A percentile compares a stretch with the other conserved stretches of the same genome.
These are phyloP conservation scores for Neonectria faginata DNA, from an alignment of 2,329 filamentous ascomycete genomes.

Conservation along the genomic window DNA sequence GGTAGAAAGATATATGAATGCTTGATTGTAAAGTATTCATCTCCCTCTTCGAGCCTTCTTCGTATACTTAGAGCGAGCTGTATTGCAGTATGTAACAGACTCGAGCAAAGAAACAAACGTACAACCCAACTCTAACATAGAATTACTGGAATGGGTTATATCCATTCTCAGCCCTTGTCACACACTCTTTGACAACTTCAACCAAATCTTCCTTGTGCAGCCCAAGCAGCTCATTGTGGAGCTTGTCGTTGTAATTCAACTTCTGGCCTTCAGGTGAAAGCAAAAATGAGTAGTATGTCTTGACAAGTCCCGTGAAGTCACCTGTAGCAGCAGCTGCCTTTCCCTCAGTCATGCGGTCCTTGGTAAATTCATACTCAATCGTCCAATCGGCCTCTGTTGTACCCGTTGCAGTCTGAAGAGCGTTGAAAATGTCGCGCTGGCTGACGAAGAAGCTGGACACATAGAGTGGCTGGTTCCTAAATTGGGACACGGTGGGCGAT, in stretches of 20 bases:
- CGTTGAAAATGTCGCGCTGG: constrained; percentile 74
- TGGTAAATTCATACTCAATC: constrained; percentile 60
- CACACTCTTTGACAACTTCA: constrained; percentile 8
- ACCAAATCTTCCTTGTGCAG: constrained; percentile 15
- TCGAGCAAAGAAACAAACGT: not conserved
- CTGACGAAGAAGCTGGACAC: constrained; percentile 68
- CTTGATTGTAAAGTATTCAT: no score
- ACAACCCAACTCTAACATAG: not conserved
- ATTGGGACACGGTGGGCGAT: constrained; percentile 51
- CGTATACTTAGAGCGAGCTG: no score
- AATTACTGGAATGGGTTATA: constrained; percentile 7
- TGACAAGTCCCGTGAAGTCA: constrained; percentile 8
- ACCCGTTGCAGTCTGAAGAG: constrained; percentile 68
- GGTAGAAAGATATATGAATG: no score
- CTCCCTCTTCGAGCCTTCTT: no score
- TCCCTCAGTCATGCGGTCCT: constrained; percentile 46
- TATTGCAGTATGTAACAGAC: no score
- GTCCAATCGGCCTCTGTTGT: constrained; percentile 71
- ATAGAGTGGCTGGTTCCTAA: constrained; percentile 61
- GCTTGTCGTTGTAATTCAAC: constrained; percentile 5
- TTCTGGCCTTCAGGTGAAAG: constrained; percentile 10
- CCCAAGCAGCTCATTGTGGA: constrained; percentile 6
- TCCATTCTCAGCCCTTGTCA: not conserved
- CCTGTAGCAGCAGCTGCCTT: not conserved
- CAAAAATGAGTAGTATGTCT: constrained; percentile 16